phyloP scores from a whole-genome alignment of 352 stramenopile genomes.

The Phytophthora sp. region DNA sequence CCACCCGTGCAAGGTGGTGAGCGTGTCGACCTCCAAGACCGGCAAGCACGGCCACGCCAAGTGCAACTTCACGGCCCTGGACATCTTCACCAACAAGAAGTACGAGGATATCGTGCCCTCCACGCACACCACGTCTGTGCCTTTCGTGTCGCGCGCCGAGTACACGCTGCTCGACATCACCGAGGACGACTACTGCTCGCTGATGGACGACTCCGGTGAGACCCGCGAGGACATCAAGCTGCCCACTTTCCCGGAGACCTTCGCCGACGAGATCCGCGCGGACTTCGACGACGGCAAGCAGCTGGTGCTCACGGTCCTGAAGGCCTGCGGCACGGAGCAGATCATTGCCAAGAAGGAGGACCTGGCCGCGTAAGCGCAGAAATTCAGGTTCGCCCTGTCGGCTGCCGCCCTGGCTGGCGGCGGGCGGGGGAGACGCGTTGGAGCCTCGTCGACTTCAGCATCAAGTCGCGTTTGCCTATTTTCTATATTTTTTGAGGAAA shows the following conservation, averaged over 20 bases:
- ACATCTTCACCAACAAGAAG: conserved; percentile 99
- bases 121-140: conserved; percentile 98
- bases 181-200: conserved; percentile 97
- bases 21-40: conserved; percentile 99
- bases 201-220: conserved; percentile 98
- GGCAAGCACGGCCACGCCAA: conserved; percentile 99
- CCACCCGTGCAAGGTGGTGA: conserved; percentile 98
- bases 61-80: conserved; percentile 98
- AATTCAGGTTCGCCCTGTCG: conserved; percentile 19
- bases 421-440: conserved; percentile 26
- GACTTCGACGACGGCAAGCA: conserved; percentile 97
- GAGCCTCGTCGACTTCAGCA: conserved; percentile 40
- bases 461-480: conserved; percentile 53
- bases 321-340: conserved; percentile 98
- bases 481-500: conserved; percentile 54
- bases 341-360: conserved; percentile 98
- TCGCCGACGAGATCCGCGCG: conserved; percentile 96
- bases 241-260: conserved; percentile 93
- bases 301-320: conserved; percentile 96
- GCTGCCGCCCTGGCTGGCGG: background rate
- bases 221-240: conserved; percentile 99
- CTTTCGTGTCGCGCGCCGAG: conserved; percentile 96
- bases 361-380: conserved; percentile 51
- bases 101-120: conserved; percentile 99
- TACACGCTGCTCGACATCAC: conserved; percentile 99